Percentiles rank a stretch among this genome's conserved stretches.
Evolutionary conservation across 306 rosid genomes (phyloP).

Genomic region (Prunus fruticosa): DNA sequence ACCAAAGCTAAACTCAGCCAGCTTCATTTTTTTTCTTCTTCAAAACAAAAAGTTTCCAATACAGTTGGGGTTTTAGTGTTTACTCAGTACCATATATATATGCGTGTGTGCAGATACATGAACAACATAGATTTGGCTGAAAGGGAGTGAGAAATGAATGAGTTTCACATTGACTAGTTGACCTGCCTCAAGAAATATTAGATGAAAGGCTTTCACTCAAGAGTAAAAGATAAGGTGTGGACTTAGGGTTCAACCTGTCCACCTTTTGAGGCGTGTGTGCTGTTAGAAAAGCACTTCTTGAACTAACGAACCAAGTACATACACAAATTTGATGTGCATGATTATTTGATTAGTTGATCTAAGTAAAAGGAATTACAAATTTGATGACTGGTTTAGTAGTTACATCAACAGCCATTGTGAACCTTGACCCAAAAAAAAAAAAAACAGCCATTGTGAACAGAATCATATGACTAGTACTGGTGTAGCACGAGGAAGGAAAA

Average conservation of each 20-base stretch:
- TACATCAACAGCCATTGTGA: no score
- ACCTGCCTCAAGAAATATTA: not conserved
- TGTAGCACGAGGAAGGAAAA: no score
- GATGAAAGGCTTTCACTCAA: not conserved
- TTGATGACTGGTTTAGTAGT: no score
- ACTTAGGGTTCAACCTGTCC: not conserved
- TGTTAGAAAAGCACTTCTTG: not conserved
- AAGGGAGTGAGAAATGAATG: not conserved
- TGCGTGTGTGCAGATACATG: not conserved
- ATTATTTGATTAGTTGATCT: no score
- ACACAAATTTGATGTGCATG: not conserved
- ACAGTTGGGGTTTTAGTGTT: not conserved
- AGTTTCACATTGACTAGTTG: conserved; percentile 8
- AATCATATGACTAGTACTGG: no score
- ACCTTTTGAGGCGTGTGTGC: not conserved
- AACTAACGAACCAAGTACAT: not conserved
- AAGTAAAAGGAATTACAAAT: no score
- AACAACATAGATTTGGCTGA: not conserved
- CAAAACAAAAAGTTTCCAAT: not conserved
- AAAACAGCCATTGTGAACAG: no score
- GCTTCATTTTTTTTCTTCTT: conserved; percentile 20
- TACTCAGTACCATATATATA: not conserved
- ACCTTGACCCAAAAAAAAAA: no score
- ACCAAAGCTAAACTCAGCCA: not conserved
- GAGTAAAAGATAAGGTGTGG: not conserved